Evolutionary conservation across 2,329 filamentous ascomycete genomes (phyloP), one percentile per base, ranked within the genome.

Genomic region (Graphilbum sp.): DNA sequence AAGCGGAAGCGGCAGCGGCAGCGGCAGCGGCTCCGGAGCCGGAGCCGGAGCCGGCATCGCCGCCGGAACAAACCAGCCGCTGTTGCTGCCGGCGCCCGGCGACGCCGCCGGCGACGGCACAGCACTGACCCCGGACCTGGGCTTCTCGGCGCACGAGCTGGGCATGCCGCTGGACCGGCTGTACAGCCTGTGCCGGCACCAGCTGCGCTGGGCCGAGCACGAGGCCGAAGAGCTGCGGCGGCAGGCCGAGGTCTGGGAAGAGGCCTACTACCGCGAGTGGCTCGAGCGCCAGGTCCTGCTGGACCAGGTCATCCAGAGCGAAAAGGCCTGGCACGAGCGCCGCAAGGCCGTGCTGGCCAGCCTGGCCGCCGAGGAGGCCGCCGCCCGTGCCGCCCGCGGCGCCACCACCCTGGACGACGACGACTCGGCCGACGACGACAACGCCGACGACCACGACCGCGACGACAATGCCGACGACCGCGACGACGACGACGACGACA

Each of bases 261-360:
- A 71, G 27, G 50, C 66, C 12, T 76, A 79, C 55, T 72, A 72
- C 53, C 66, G 74, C 44, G 80, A 85, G 52, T 90, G 83, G 83
- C 61, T 74, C 13, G 75, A 82, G 56, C 88, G 88, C 56, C 82
- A 90, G 56, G 67, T 83, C 23, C 56, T 88, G 16, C 57, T 90
- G n/a, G 72, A 83, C 41, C 82, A 85, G 50, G 67, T 79, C 24
- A 67, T 84, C 47, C 57, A 67, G 49, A 67, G 63, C 49, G 82
- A 88, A 53, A 64, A 72, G 25, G 73, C 77, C 53, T 75, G 77
- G 60, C 71, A 75, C 47, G 61, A 67, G 40, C 63, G 73, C 37
- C 66, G 72, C 31, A 59, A 67, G 47, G 63, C 64, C 5, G 68
- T 77, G 5, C 57, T 75, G 18, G 60, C 59, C 4, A 62, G 59